Base-by-base conservation (phyloP, 345 rosid genomes). In the Pistacia vera region DNA sequence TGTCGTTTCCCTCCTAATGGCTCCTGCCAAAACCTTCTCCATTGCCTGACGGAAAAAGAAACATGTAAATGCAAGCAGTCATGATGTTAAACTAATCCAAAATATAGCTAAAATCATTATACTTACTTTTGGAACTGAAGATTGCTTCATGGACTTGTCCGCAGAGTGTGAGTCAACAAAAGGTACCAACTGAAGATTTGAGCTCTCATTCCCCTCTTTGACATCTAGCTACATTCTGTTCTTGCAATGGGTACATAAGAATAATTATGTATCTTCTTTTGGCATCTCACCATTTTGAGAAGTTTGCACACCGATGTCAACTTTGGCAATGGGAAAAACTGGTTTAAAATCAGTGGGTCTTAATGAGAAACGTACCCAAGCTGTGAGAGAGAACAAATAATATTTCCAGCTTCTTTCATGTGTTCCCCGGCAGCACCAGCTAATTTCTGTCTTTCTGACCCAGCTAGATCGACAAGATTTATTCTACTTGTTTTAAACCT, bases 1-100 rank as follows among this genome's bases (percentile, higher is more conserved):
- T 80, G 97, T 98, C 98, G 94, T 97, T 88, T 97, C 98, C 82
- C 98, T 90, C 78, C 99, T 82, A 78, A 97, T 92, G 55, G 99
- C 92, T 80, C 97, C 98, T 41, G 98, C 92, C 85, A 97, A 87
- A 68, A 97, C 97, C 86, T 91, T 94, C 88, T 90, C 92, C 78
- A 94, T 97, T 64, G 99, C 98, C 99, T 97, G 84, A 64, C 74
- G n/a, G 75, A 76, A 28, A 36, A 56, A 74, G 75, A 66, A 71
- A 54, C 68, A 68, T 65, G 61, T 52, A 28, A 52, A 22, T 35
- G 1, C 54, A 11, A 70, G 66, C 55, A 58, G 52, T 72, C 72
- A 33, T 25, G 68, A 77, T 5, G 35, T 63, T 58, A 49, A 48
- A 63, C 2, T 35, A 46, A 63, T 61, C 36, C 57, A 16, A 63